Evolutionary conservation across 2,329 filamentous ascomycete species (phyloP).

Genomic region (Diplodia intermedia): DNA sequence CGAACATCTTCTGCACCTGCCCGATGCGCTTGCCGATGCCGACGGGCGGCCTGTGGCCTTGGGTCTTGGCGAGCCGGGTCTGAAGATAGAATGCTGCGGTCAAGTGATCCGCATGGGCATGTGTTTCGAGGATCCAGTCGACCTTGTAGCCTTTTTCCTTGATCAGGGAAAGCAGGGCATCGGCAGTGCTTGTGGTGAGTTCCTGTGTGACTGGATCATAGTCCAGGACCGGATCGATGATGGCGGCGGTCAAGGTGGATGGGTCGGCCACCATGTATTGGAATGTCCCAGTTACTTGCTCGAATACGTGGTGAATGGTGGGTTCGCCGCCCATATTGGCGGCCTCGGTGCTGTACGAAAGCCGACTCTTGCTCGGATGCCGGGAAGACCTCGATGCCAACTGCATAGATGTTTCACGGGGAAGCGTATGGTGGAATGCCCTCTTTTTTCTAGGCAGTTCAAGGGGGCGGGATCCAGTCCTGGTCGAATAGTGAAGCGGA

Average conservation of each 20-base stretch:
- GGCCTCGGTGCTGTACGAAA: background rate
- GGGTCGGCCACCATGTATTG: slow-evolving; percentile 66
- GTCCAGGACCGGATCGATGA: slow-evolving; percentile 68
- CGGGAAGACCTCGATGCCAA: background rate
- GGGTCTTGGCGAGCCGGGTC: slow-evolving; percentile 46
- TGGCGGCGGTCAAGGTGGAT: slow-evolving; percentile 54
- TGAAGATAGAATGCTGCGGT: slow-evolving; percentile 65
- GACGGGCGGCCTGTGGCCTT: slow-evolving; percentile 51
- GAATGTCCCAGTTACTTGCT: slow-evolving; percentile 58
- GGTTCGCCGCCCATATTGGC: slow-evolving; percentile 32
- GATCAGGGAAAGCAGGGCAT: slow-evolving; percentile 56
- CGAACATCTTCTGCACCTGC: slow-evolving; percentile 59
- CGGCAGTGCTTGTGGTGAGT: slow-evolving; percentile 60
- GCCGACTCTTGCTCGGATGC: background rate
- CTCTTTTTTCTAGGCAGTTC: background rate
- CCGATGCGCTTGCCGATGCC: slow-evolving; percentile 62
- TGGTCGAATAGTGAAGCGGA: background rate
- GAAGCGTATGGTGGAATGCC: background rate
- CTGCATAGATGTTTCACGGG: background rate
- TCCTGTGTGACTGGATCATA: slow-evolving; percentile 53
- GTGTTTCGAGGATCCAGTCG: slow-evolving; percentile 64
- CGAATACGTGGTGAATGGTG: slow-evolving; percentile 43
- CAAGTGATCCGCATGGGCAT: slow-evolving; percentile 65
- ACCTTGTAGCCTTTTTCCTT: slow-evolving; percentile 55
- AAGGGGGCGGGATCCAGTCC: background rate